Percentiles rank a stretch among this genome's conserved stretches.
phyloP scores from a whole-genome alignment of 1,139 yeast species.

The Hyphopichia khmerensis region DNA sequence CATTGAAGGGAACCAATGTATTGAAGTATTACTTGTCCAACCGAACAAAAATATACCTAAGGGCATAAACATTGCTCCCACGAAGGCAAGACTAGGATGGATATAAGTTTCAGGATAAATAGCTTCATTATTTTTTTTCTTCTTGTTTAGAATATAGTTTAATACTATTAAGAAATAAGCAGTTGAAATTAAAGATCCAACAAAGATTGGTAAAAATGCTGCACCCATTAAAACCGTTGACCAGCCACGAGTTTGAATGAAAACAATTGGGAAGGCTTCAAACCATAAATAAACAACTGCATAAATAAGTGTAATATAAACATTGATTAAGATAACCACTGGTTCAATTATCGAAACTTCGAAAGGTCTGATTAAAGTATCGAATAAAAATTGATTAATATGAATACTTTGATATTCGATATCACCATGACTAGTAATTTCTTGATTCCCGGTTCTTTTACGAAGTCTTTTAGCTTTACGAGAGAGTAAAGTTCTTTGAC shows the following conservation, averaged over 20 bases:
- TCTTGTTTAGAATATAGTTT: conserved; percentile 6
- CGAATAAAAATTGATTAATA: conserved; percentile 16
- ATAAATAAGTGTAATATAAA: conserved; percentile 31
- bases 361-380: conserved; percentile 30
- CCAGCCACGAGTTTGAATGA: conserved; percentile 20
- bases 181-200: conserved; percentile 21
- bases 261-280: conserved; percentile 35
- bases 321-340: conserved; percentile 28
- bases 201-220: conserved; percentile 19
- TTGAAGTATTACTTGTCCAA: conserved; percentile 26
- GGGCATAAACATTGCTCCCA: conserved; percentile 29
- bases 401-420: conserved; percentile 34
- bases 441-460: conserved; percentile 39
- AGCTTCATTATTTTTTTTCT: background rate
- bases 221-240: conserved; percentile 26
- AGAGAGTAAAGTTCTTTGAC: conserved; percentile 40
- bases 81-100: conserved; percentile 38
- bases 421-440: conserved; percentile 42
- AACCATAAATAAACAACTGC: conserved; percentile 33
- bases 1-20: conserved; percentile 35
- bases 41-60: conserved; percentile 32
- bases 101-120: conserved; percentile 62
- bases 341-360: conserved; percentile 32
- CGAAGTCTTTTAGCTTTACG: conserved; percentile 50
- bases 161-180: conserved; percentile 4